These are phyloP conservation scores for Aquilaria agallochum DNA, from an alignment of 441 rosid genomes.

Conservation along the genomic window DNA sequence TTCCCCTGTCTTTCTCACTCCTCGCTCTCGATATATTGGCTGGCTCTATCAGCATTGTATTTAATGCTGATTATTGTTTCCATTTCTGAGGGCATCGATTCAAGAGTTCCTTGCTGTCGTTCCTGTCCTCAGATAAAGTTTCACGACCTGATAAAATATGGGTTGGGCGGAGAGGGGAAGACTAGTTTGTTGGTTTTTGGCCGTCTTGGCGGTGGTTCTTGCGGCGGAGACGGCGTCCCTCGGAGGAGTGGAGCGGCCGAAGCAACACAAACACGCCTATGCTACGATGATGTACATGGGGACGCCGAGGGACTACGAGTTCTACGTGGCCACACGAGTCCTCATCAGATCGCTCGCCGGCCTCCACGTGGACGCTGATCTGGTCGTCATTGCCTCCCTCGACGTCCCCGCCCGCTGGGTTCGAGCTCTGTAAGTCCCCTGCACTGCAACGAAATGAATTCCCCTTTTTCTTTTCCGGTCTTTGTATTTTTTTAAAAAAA, in stretches of 20 bases:
- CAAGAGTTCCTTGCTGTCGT: neutral
- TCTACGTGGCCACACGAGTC: conserved; percentile 88
- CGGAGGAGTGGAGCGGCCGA: conserved; percentile 18
- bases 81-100: neutral
- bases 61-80: neutral
- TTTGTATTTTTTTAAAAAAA: no score
- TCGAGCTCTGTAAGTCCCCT: conserved; percentile 55
- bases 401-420: conserved; percentile 91
- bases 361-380: conserved; percentile 74
- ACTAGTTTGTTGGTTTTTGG: neutral
- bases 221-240: conserved; percentile 15
- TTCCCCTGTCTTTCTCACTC: neutral
- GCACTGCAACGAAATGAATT: no score
- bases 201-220: conserved; percentile 4
- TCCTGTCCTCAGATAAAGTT: neutral
- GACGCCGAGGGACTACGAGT: conserved; percentile 95
- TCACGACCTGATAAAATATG: neutral
- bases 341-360: conserved; percentile 70
- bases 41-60: neutral
- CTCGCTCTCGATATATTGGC: no score
- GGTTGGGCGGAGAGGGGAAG: conserved; percentile 14
- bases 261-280: conserved; percentile 67
- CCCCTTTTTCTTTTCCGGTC: neutral
- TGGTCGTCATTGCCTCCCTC: conserved; percentile 86
- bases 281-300: conserved; percentile 99